A percentile compares a stretch with the other conserved stretches of the same genome.
Evolutionary conservation across 495 filamentous ascomycete genomes (phyloP).

Genomic region (Penicillium steckii): DNA sequence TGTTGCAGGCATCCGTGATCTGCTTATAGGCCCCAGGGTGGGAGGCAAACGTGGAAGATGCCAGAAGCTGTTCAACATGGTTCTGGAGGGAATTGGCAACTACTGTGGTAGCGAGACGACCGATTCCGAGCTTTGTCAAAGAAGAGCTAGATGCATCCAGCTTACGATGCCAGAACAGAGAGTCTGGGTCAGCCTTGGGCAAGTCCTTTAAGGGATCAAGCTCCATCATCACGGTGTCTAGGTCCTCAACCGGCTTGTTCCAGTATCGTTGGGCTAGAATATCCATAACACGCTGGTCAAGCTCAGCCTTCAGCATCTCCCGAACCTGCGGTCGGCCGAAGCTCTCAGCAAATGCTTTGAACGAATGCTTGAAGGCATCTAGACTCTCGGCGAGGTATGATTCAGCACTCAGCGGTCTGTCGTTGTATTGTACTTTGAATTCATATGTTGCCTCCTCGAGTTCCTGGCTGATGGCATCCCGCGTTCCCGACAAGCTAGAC

Average conservation of each 20-base stretch:
- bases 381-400: conserved; percentile 93
- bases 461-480: conserved; percentile 90
- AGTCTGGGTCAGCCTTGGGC: conserved; percentile 78
- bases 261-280: conserved; percentile 94
- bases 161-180: conserved; percentile 88
- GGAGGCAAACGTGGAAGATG: conserved; percentile 75
- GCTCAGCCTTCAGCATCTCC: conserved; percentile 83
- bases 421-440: conserved; percentile 99
- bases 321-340: conserved; percentile 90
- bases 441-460: conserved; percentile 97
- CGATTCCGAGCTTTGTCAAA: conserved; percentile 90
- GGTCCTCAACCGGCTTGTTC: conserved; percentile 90
- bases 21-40: conserved; percentile 91
- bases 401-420: conserved; percentile 89
- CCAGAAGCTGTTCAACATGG: conserved; percentile 76
- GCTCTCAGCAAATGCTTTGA: conserved; percentile 84
- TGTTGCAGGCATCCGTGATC: conserved; percentile 82
- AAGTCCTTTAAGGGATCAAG: conserved; percentile 72
- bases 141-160: conserved; percentile 89
- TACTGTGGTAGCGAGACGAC: conserved; percentile 85
- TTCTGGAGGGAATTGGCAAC: conserved; percentile 84
- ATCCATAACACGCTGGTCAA: conserved; percentile 94
- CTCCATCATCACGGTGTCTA: conserved; percentile 60
- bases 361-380: conserved; percentile 96
- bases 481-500: conserved; percentile 78